phyloP scores from a whole-genome alignment of 2,329 filamentous ascomycete genomes.

The Talaromyces sp. region DNA sequence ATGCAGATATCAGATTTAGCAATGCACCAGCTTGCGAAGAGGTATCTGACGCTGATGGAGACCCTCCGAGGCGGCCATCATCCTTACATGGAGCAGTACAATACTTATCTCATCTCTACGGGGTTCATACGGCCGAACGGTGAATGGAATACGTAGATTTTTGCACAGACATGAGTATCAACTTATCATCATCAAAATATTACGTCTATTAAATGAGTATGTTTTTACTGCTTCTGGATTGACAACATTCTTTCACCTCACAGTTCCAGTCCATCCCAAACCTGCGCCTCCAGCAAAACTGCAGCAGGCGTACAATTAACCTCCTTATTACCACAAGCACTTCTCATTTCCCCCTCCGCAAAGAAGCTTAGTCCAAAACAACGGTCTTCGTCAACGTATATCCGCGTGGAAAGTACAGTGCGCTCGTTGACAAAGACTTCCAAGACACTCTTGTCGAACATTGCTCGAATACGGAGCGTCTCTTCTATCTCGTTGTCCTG shows the following conservation, averaged over 20 bases:
- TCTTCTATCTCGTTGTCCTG: slow-evolving; percentile 23
- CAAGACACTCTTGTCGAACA: slow-evolving; percentile 38
- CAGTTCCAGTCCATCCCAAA: neutral
- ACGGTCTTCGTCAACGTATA: slow-evolving; percentile 20
- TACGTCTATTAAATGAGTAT: neutral
- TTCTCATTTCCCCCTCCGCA: neutral
- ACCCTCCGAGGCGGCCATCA: slow-evolving; percentile 32
- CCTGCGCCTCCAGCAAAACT: neutral
- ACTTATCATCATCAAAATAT: neutral
- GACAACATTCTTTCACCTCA: neutral
- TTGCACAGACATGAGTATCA: too few species aligned
- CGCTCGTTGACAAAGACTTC: slow-evolving; percentile 44
- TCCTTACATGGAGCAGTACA: slow-evolving; percentile 28
- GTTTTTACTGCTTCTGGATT: neutral
- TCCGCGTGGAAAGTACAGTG: slow-evolving; percentile 35
- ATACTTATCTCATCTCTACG: slow-evolving; percentile 5
- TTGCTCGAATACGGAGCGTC: slow-evolving; percentile 33
- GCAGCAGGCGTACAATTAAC: neutral
- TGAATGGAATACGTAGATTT: neutral
- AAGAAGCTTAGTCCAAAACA: neutral
- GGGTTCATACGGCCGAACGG: neutral
- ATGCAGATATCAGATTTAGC: neutral
- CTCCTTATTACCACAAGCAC: neutral
- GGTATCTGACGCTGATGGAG: slow-evolving; percentile 26
- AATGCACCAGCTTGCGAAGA: slow-evolving; percentile 20